phyloP scores from a whole-genome alignment of 2,329 filamentous ascomycete species.

The Neophaeococcomyces aloes region DNA sequence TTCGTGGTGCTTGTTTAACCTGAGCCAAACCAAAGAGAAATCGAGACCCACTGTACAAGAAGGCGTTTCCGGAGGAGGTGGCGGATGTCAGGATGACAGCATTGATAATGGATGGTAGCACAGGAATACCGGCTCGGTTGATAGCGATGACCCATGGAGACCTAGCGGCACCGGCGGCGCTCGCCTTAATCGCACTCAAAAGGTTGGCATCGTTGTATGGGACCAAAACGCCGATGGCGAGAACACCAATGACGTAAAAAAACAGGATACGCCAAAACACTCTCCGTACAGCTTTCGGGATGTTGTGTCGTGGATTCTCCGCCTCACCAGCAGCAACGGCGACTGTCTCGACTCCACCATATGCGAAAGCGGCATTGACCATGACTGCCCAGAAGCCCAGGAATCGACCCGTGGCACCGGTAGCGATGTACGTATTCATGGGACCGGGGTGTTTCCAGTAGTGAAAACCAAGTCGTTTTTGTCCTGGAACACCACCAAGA shows the following conservation, averaged over 20 bases:
- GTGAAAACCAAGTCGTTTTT: slow-evolving; percentile 46
- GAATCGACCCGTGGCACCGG: slow-evolving; percentile 38
- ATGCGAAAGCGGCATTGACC: slow-evolving; percentile 40
- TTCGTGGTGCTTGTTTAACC: slow-evolving; percentile 42
- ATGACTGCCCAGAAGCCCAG: slow-evolving; percentile 41
- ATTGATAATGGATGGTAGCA: slow-evolving; percentile 63
- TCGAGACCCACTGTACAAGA: slow-evolving; percentile 45
- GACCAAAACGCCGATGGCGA: slow-evolving; percentile 66
- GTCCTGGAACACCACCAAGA: slow-evolving; percentile 36
- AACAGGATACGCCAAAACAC: slow-evolving; percentile 50
- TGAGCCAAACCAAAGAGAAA: slow-evolving; percentile 39
- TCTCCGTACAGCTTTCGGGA: slow-evolving; percentile 33
- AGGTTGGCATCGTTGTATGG: slow-evolving; percentile 54
- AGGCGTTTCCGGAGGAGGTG: slow-evolving; percentile 59
- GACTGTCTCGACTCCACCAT: slow-evolving; percentile 42
- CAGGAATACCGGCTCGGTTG: slow-evolving; percentile 42
- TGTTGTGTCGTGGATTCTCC: slow-evolving; percentile 33
- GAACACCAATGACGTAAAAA: slow-evolving; percentile 68
- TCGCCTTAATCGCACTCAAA: slow-evolving; percentile 31
- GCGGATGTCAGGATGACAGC: slow-evolving; percentile 63
- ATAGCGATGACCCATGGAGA: slow-evolving; percentile 50
- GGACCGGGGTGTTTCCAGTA: slow-evolving; percentile 44
- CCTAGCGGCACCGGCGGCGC: slow-evolving; percentile 29
- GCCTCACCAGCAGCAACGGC: slow-evolving; percentile 41
- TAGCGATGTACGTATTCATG: slow-evolving; percentile 20